Evolutionary conservation across 1,139 yeast species (phyloP).

Genomic region (Petasospora rhodanensis): DNA sequence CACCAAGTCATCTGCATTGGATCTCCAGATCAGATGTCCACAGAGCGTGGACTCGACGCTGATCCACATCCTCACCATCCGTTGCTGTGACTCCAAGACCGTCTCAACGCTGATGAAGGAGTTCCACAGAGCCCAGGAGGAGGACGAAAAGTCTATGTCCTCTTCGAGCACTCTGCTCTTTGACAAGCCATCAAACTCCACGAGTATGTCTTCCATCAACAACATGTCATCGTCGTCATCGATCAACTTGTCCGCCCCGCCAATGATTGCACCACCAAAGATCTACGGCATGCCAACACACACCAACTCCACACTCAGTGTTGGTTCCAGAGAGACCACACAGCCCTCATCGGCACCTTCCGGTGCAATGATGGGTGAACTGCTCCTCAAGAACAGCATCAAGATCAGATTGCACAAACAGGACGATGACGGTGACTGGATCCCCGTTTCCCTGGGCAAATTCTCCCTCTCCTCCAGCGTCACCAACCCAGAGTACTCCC

Average conservation of each 20-base stretch:
- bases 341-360: too few species aligned
- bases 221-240: conserved; percentile 1
- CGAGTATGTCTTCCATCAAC: conserved; percentile 20
- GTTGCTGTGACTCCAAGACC: conserved; percentile 18
- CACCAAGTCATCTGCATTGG: conserved; percentile 18
- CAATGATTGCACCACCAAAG: conserved; percentile 12
- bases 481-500: conserved; percentile 20
- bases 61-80: conserved; percentile 18
- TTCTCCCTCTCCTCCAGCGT: conserved; percentile 21
- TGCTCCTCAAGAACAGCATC: conserved; percentile 19
- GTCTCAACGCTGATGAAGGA: conserved; percentile 11
- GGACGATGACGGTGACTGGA: conserved; percentile 25
- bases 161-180: conserved; percentile 13
- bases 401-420: conserved; percentile 24
- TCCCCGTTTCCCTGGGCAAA: conserved; percentile 23
- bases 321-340: conserved; percentile 7
- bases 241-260: too few species aligned
- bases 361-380: conserved; percentile 10
- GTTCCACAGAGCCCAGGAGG: conserved; percentile 7
- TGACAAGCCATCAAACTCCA: conserved; percentile 19
- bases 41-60: conserved; percentile 9
- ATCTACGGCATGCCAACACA: conserved; percentile 8
- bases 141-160: conserved; percentile 6
- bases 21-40: conserved; percentile 20
- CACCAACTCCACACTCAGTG: conserved; percentile 9